phyloP scores from a whole-genome alignment of 148 eudicot species.

The Arctostaphylos glauca region DNA sequence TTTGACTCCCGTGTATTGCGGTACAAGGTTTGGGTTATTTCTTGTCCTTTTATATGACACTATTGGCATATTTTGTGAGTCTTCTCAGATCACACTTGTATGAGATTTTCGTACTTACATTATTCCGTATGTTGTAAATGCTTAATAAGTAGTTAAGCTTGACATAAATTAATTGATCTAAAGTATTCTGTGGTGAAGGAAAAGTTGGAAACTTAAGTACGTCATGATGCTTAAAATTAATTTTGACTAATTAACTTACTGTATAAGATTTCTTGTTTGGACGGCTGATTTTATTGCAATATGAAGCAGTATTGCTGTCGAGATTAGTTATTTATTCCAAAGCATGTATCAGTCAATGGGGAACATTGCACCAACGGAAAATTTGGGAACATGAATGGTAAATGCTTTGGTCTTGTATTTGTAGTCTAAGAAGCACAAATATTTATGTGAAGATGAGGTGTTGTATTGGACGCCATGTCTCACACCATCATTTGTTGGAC shows the following conservation, averaged over 20 bases:
- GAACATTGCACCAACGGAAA: background rate
- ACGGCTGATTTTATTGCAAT: background rate
- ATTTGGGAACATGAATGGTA: background rate
- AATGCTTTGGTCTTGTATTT: background rate
- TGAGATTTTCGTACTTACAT: background rate
- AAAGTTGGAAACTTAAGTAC: background rate
- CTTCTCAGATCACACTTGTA: background rate
- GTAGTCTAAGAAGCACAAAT: background rate
- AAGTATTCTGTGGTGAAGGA: background rate
- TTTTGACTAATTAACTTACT: background rate
- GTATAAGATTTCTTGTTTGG: background rate
- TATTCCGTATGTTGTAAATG: background rate
- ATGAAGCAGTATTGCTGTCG: background rate
- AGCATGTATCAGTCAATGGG: background rate
- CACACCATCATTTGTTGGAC: background rate
- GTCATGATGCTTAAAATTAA: background rate
- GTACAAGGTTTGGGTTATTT: slow-evolving; percentile 68
- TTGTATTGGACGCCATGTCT: background rate
- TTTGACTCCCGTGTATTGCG: slow-evolving; percentile 95
- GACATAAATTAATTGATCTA: background rate
- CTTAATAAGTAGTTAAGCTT: background rate
- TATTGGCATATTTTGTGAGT: background rate
- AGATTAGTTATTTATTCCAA: background rate
- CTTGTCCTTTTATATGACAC: background rate
- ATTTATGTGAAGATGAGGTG: background rate